Evolutionary conservation across 2,329 filamentous ascomycete genomes (phyloP), one percentile per base, ranked within the genome.

Genomic region (Colletotrichum sp.): DNA sequence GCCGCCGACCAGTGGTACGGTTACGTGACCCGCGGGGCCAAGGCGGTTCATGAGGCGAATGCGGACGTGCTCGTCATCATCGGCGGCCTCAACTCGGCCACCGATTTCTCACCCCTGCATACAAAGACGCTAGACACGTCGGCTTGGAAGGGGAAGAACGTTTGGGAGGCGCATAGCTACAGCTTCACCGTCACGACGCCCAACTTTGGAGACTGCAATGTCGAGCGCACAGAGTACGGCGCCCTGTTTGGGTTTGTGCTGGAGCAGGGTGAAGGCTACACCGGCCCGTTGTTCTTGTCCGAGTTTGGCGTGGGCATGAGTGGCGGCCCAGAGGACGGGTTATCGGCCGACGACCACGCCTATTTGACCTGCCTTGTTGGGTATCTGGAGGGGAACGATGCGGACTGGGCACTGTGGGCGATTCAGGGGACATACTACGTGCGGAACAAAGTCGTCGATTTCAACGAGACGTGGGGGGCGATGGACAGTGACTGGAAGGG

Each of bases 81-180:
- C 77, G 90, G 89, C 69, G 90, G 90, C 18, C 85, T 88, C 77
- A 85, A 88, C 81, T 89, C 88, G 71, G 84, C 87, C 7, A 90
- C 89, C 16, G 90, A 92, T 79, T 83, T 92, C 34, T 85, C 85
- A 7, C 86, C 79, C 2, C 76, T 90, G 38, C 81, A 84, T 34
- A 77, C 75, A 38, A 79, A 79, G 32, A 80, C 78, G 61, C 84
- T 91, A 70, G 86, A 90, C 80, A 86, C 84, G 61, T 81, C 81
- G 5, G 83, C 80, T 13, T 90, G 87, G 87, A 72, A 78, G 8
- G 85, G 84, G 55, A 92, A 92, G 82, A 85, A 90, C 78, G 89
- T 92, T 14, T 92, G 90, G 89, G 90, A 92, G 82, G 87, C 89
- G 79, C 90, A 92, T 82, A 86, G 87, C 34, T 92, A 92, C 84